Conservation (phyloP, 108 stramenopile species). For the Parmales sp. region DNA sequence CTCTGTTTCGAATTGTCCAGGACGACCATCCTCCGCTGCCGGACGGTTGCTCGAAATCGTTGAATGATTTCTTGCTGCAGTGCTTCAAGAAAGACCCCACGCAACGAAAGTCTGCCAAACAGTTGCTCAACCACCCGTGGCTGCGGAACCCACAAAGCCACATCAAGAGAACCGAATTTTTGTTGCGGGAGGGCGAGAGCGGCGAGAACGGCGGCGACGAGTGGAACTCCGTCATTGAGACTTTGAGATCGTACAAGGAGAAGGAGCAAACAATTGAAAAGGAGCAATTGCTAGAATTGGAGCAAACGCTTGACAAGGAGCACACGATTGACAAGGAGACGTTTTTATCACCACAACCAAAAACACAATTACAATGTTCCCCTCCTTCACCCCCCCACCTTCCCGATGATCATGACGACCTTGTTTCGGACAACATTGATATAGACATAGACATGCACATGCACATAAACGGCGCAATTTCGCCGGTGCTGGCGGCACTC, state of each 20-base stretch:
- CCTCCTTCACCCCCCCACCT: neutral
- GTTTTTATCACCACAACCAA: neutral
- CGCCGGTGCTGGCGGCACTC: no score
- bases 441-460: no score
- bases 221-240: slow-evolving; percentile 7
- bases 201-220: neutral
- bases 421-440: no score
- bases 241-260: neutral
- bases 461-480: no score
- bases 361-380: neutral
- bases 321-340: neutral
- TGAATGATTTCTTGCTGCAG: slow-evolving; percentile 32
- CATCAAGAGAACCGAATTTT: slow-evolving; percentile 3
- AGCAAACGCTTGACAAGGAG: no score
- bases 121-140: neutral
- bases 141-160: slow-evolving; percentile 1
- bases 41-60: slow-evolving; percentile 23
- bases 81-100: slow-evolving; percentile 24
- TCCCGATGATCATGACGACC: neutral
- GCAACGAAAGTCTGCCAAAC: neutral
- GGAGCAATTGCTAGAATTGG: no score
- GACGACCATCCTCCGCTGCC: slow-evolving; percentile 42
- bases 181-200: neutral
- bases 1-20: slow-evolving; percentile 41
- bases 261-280: neutral